Conservation (phyloP, 73 alveolate genomes). For the Loxodes magnus region DNA sequence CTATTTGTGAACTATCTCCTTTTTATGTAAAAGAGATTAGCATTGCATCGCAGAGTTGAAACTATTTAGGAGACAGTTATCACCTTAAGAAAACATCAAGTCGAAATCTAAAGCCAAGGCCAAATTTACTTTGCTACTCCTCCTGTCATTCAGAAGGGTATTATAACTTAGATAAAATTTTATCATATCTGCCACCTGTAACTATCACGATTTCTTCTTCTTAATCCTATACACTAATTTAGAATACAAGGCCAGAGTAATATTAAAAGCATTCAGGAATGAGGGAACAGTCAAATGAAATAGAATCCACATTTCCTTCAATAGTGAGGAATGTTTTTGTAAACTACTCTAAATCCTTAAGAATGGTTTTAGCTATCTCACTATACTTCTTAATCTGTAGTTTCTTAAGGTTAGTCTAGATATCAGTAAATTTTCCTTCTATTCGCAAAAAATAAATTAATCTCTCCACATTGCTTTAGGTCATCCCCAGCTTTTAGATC, state of each 20-base stretch:
- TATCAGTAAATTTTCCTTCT: not conserved
- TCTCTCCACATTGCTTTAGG: not conserved
- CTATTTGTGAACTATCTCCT: too few species aligned
- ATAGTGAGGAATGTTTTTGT: too few species aligned
- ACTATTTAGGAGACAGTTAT: too few species aligned
- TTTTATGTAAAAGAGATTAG: too few species aligned
- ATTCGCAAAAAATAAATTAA: not conserved
- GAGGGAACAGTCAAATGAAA: not conserved
- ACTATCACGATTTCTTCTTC: conserved; percentile 2
- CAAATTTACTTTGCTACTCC: not conserved
- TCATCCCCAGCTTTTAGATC: not conserved
- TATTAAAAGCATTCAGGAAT: not conserved
- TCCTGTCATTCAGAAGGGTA: not conserved
- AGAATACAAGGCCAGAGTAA: conserved; percentile 12
- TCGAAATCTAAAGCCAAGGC: conserved; percentile 3
- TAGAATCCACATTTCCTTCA: not conserved
- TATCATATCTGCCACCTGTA: conserved; percentile 12
- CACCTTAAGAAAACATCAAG: too few species aligned
- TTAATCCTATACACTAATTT: not conserved
- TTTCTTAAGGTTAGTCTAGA: not conserved
- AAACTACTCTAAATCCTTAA: not conserved
- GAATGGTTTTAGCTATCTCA: not conserved
- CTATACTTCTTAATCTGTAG: not conserved
- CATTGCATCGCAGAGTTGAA: too few species aligned
- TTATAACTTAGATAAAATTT: not conserved